Percentiles rank a stretch among this genome's conserved stretches.
Conservation (phyloP, 768 basidiomycete genomes). For the Kwoniella sp. region DNA sequence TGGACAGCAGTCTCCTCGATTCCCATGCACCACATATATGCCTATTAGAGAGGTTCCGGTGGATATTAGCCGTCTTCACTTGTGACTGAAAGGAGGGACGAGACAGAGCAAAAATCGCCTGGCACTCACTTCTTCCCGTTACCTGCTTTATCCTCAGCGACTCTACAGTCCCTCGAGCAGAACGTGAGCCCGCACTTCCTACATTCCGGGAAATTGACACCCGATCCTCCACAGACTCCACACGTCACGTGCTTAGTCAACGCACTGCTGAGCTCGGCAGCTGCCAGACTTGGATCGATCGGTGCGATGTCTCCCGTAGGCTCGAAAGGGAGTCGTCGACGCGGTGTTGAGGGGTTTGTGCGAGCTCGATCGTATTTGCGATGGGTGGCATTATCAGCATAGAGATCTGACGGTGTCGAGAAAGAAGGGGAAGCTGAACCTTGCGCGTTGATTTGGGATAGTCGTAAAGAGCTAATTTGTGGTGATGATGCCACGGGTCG, state of each 20-base stretch:
- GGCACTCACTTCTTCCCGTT: constrained; percentile 46
- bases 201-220: constrained; percentile 51
- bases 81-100: background rate
- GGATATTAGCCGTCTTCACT: too few relatives aligned
- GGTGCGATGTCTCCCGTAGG: constrained; percentile 23
- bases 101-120: too few relatives aligned
- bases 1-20: constrained; percentile 24
- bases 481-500: constrained; percentile 31
- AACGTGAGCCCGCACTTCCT: constrained; percentile 48
- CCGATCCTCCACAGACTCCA: constrained; percentile 39
- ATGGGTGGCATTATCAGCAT: background rate
- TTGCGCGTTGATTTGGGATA: background rate
- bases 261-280: constrained; percentile 41
- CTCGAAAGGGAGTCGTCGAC: constrained; percentile 19
- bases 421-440: background rate
- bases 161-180: constrained; percentile 47
- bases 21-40: constrained; percentile 46
- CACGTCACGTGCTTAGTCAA: constrained; percentile 46
- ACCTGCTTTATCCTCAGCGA: constrained; percentile 39
- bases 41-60: too few relatives aligned
- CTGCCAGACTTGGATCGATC: constrained; percentile 43
- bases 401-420: background rate
- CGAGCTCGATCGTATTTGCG: background rate
- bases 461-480: constrained; percentile 6
- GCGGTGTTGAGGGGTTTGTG: constrained; percentile 10